Evolutionary conservation across 2,329 filamentous ascomycete species (phyloP), one percentile per base, ranked within the genome.

Genomic region (Ophiobolus disseminans): DNA sequence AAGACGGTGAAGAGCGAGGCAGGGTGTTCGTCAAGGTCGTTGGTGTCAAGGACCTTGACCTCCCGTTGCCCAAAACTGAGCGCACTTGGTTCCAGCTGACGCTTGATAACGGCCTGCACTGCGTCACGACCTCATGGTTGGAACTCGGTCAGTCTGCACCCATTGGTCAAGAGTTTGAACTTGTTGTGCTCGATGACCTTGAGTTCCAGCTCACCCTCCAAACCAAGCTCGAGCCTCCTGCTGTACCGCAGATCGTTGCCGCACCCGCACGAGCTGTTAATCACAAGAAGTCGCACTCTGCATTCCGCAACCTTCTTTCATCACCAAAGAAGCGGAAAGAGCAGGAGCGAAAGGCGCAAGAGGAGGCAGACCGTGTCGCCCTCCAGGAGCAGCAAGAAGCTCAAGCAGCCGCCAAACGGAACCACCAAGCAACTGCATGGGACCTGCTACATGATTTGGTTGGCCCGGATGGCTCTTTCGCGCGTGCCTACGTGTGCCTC

Each of bases 11-110:
- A 49, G 94, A 99, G 75, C 82, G 94, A 61, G 94, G 94, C 8
- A 82, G 94, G 52, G 81, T 99, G 1, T 99, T 99, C 65, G 92
- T 99, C 59, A 99, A 99, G 78, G 94, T 99, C n/a, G 88, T 97
- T 73, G 92, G 93, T 35, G 91, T 97, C 57, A 97, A 97, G 73
- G 92, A 97, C 63, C 82, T 99, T 28, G 92, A 97, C 67, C 80
- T 97, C 34, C 93, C 94, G 17, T 78, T 99, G 45, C 92, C 94
- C 23, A 89, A 87, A 76, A 93, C 89, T 66, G 92, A 97, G 75
- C 87, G 90, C 45, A 90, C 90, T 2, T 94, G 90, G 83, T 99
- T 99, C 77, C 92, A 93, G 63, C 82, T 99, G 9, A 99, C 94
- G 0, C 82, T 99, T n/a, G 94, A 99, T 74, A 99, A 99, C 58